Evolutionary conservation across 179 eudicot species (phyloP), one percentile per base, ranked within the genome.

Genomic region (Silene coronaria): DNA sequence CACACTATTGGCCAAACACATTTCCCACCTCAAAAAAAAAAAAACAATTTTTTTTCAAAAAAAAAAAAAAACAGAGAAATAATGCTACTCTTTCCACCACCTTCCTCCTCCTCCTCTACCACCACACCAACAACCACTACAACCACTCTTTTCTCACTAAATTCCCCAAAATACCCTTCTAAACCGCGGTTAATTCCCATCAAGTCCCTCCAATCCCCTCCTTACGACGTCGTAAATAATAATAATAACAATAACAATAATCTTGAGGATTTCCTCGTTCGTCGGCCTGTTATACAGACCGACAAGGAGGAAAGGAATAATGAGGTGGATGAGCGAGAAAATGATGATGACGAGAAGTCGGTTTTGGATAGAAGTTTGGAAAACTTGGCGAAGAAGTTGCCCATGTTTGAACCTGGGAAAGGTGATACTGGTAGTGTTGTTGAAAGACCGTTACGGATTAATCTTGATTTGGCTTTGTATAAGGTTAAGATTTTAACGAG

Each of bases 381-480:
- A 63, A 82, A 85, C 9, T 84, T 93, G 57, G 97, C 97, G 0
- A 88, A 88, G 87, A 91, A 86, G 63, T 67, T 90, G 86, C 91
- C 95, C 0, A 88, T 92, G 27, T 95, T 95, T 64, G 95, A 95
- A 83, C 97, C 97, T 0, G 88, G 71, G 24, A 83, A 94, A 74
- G 84, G 85, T 2, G 86, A 78, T 26, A 46, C 51, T 42, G 78
- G 57, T 16, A 75, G n/a, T 60, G 68, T 72, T 19, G 51, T n/a
- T 14, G 87, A 84, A 60, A 83, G 75, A 77, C 95, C 91, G 0
- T 87, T 95, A 67, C 61, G 42, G 70, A 85, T 95, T 76, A 95
- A 95, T 79, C 75, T 95, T 85, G 99, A 94, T 77, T 82, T 95
- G 84, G 91, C 96, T 48, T 76, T 95, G 85, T 95, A 90, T 76